phyloP scores from a whole-genome alignment of 2,329 filamentous ascomycete genomes.

The Talaromyces albobiverticillius region DNA sequence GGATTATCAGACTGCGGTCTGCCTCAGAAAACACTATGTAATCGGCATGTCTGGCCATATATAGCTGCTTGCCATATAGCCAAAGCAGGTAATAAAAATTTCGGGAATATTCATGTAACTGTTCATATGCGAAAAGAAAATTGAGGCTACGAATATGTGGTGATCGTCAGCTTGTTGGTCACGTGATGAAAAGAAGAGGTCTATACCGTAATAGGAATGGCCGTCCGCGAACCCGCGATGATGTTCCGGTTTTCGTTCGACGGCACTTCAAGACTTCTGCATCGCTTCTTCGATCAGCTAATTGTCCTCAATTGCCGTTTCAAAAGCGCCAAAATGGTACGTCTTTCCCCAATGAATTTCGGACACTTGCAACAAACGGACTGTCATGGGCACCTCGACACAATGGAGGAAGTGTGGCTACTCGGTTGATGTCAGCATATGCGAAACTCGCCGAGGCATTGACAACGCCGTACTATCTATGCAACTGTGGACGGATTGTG shows the following conservation, averaged over 20 bases:
- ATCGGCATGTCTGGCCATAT: not conserved
- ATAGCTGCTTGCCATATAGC: not conserved
- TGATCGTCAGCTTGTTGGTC: not conserved
- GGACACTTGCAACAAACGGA: too few relatives aligned
- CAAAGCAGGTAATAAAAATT: too few relatives aligned
- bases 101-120: too few relatives aligned
- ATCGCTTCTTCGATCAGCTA: not conserved
- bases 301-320: conserved; percentile 2
- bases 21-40: not conserved
- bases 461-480: too few relatives aligned
- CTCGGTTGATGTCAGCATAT: conserved; percentile 9
- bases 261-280: not conserved
- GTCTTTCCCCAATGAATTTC: too few relatives aligned
- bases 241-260: conserved; percentile 17
- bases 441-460: not conserved
- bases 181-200: not conserved
- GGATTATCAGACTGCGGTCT: not conserved
- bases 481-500: too few relatives aligned
- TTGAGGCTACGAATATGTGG: too few relatives aligned
- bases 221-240: conserved; percentile 6
- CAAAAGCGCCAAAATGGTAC: conserved; percentile 13
- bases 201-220: conserved; percentile 11
- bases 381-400: too few relatives aligned
- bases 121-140: too few relatives aligned
- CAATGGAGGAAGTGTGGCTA: not conserved